Conservation (phyloP, 805 yeast genomes). For the Nakazawaea sp. region DNA sequence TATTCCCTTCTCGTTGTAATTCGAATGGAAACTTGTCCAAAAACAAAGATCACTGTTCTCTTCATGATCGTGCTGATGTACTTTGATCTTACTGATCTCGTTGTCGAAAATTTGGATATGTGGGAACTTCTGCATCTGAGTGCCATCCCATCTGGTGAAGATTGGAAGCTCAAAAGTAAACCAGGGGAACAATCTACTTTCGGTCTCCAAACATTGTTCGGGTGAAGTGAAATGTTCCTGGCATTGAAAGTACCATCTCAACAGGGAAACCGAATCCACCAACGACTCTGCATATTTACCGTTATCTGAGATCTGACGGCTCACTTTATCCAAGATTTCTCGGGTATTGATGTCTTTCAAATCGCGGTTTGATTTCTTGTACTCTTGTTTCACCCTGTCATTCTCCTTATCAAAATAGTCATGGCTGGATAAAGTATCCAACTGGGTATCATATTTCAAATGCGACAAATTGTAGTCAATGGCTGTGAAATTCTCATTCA, state of each 20-base stretch:
- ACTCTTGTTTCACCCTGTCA: constrained; percentile 12
- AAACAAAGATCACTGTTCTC: not conserved
- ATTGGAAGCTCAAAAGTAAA: constrained; percentile 20
- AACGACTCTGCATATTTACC: constrained; percentile 16
- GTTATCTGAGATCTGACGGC: constrained; percentile 10
- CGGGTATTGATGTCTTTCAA: constrained; percentile 13
- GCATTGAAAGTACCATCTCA: constrained; percentile 16
- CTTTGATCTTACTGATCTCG: not conserved
- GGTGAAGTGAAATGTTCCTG: constrained; percentile 19
- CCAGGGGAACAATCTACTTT: constrained; percentile 24
- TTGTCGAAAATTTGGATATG: not conserved
- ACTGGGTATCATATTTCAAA: constrained; percentile 6
- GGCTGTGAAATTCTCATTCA: constrained; percentile 5
- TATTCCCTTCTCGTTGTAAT: constrained; percentile 41
- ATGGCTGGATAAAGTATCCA: constrained; percentile 21
- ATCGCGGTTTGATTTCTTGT: constrained; percentile 15
- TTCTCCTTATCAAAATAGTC: constrained; percentile 21
- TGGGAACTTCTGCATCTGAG: constrained; percentile 1
- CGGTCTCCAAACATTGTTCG: constrained; percentile 13
- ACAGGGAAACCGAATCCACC: constrained; percentile 5
- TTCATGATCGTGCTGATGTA: not conserved
- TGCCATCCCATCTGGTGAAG: constrained; percentile 10
- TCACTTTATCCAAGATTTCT: constrained; percentile 11
- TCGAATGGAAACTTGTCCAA: constrained; percentile 19
- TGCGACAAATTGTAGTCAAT: constrained; percentile 11